phyloP scores from a whole-genome alignment of 495 filamentous ascomycete genomes.

The Aspergillus homomorphus region DNA sequence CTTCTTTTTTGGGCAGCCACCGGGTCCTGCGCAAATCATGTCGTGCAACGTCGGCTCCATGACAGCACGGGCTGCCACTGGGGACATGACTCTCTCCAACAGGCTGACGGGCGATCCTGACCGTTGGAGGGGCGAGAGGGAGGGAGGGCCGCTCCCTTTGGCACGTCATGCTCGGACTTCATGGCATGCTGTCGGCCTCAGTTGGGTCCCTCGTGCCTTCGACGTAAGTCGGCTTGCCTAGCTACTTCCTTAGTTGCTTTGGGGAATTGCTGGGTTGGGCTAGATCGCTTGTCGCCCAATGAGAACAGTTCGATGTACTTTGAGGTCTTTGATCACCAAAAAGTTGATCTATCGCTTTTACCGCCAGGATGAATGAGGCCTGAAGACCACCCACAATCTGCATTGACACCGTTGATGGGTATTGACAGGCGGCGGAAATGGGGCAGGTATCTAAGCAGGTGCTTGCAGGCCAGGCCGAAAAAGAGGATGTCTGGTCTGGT shows the following conservation, averaged over 20 bases:
- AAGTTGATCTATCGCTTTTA: slow-evolving; percentile 6
- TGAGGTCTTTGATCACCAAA: not conserved
- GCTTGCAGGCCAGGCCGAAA: not conserved
- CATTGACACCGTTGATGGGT: not conserved
- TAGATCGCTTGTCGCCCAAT: slow-evolving; percentile 7
- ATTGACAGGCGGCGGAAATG: slow-evolving; percentile 2
- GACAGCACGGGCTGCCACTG: slow-evolving; percentile 15
- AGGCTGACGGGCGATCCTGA: slow-evolving; percentile 11
- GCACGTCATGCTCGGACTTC: slow-evolving; percentile 26
- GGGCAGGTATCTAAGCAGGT: not conserved
- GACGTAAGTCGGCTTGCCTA: not conserved
- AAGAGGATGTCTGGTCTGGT: not conserved
- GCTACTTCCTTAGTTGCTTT: not conserved
- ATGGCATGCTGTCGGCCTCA: slow-evolving; percentile 16
- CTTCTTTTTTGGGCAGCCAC: slow-evolving; percentile 30
- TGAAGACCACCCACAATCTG: not conserved
- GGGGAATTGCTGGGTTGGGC: slow-evolving; percentile 1
- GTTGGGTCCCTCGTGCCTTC: slow-evolving; percentile 6
- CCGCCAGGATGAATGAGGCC: slow-evolving; percentile 5
- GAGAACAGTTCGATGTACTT: not conserved
- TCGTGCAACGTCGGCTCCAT: slow-evolving; percentile 21
- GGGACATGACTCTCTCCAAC: slow-evolving; percentile 12
- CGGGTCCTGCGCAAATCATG: slow-evolving; percentile 24
- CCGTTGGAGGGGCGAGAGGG: slow-evolving; percentile 5
- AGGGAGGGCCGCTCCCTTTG: not conserved